These are phyloP conservation scores for Dalbergia cochinchinensis DNA, from an alignment of 306 rosid genomes.

Conservation along the genomic window DNA sequence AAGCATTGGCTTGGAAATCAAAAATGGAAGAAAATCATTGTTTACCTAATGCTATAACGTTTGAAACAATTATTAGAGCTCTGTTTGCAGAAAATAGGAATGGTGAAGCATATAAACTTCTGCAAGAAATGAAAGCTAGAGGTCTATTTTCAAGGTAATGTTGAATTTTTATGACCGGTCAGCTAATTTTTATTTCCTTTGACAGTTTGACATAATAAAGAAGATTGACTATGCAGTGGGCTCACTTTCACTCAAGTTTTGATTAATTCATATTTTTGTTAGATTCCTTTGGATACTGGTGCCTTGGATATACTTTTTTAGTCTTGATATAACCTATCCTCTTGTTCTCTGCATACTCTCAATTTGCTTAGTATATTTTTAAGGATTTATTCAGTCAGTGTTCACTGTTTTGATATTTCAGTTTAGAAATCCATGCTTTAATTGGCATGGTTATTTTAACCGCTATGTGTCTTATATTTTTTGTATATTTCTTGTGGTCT, in stretches of 20 bases:
- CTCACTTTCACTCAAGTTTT: not conserved
- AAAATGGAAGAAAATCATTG: not conserved
- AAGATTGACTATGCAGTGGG: not conserved
- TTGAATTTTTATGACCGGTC: too few species aligned
- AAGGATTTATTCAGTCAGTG: too few species aligned
- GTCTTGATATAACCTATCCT: too few species aligned
- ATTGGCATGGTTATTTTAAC: too few species aligned
- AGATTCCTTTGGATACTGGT: too few species aligned
- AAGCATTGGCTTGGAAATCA: conserved; percentile 1
- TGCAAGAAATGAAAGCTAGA: conserved; percentile 32
- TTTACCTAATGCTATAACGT: not conserved
- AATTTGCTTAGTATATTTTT: too few species aligned
- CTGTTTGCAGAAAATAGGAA: not conserved
- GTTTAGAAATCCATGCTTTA: too few species aligned
- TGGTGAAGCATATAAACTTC: conserved; percentile 14
- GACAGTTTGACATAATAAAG: not conserved
- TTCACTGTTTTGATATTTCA: too few species aligned
- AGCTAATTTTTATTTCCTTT: not conserved
- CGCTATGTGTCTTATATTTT: too few species aligned
- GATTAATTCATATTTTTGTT: not conserved
- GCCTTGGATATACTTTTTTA: too few species aligned
- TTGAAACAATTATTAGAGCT: not conserved
- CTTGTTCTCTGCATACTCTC: too few species aligned
- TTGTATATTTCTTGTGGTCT: too few species aligned
- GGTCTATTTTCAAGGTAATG: not conserved